Evolutionary conservation across 2,329 filamentous ascomycete species (phyloP).

Genomic region (Rugonectria rugulosa): DNA sequence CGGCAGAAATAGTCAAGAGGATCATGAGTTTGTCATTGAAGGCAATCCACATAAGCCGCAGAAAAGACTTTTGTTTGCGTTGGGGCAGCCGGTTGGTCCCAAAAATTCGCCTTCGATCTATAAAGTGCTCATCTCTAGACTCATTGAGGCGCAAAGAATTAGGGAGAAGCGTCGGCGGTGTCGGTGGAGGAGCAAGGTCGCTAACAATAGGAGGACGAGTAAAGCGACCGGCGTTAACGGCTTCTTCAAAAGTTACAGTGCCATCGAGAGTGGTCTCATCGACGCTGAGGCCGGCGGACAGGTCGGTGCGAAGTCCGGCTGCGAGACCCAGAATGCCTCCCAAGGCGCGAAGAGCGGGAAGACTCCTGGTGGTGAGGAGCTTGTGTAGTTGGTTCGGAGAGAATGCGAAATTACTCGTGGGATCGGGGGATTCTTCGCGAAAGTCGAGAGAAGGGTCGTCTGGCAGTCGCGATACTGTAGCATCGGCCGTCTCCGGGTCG

Average conservation of each 20-base stretch:
- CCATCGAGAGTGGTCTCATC: slow-evolving; percentile 58
- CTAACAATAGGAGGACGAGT: slow-evolving; percentile 39
- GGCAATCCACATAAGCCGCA: slow-evolving; percentile 75
- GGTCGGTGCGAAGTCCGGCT: slow-evolving; percentile 57
- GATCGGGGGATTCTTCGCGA: slow-evolving; percentile 32
- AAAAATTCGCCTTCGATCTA: slow-evolving; percentile 74
- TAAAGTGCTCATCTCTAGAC: slow-evolving; percentile 35
- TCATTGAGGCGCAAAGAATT: slow-evolving; percentile 43
- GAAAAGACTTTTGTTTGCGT: slow-evolving; percentile 73
- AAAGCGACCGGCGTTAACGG: slow-evolving; percentile 48
- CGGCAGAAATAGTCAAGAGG: slow-evolving; percentile 72
- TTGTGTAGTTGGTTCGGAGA: slow-evolving; percentile 61
- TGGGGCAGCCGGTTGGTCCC: slow-evolving; percentile 65
- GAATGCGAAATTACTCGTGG: slow-evolving; percentile 60
- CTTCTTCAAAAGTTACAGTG: slow-evolving; percentile 57
- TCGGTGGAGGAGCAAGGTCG: slow-evolving; percentile 28
- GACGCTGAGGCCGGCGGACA: slow-evolving; percentile 55
- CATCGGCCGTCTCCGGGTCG: neutral
- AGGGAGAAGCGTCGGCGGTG: slow-evolving; percentile 28
- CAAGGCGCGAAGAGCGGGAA: slow-evolving; percentile 57
- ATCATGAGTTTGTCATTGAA: slow-evolving; percentile 85
- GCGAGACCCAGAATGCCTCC: slow-evolving; percentile 63
- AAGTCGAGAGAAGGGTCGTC: slow-evolving; percentile 35
- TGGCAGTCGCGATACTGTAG: slow-evolving; percentile 12
- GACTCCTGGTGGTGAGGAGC: slow-evolving; percentile 58